Evolutionary conservation across 1,139 yeast species (phyloP), one percentile per base, ranked within the genome.

Genomic region (Taphrina deformans): DNA sequence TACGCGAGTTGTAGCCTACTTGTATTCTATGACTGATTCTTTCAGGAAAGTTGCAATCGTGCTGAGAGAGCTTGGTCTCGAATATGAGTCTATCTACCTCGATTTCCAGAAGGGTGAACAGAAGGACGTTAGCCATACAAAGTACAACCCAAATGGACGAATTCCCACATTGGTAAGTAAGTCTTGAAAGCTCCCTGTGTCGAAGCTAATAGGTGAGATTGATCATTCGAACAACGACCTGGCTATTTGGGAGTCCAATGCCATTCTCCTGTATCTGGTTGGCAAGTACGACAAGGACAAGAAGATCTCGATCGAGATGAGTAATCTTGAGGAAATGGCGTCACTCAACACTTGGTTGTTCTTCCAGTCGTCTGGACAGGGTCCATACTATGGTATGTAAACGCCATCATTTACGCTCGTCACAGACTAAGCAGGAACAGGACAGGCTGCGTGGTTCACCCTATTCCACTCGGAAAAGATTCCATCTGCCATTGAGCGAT

Each of bases 391-490:
- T 48, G 53, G 53, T 48, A 27, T 5, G 53, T 14, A 6, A 0
- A 2, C 16, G 12, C n/a, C 6, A 9, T 14, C 16, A 2, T n/a
- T 18, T 24, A 2, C 14, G 26, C 50, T 44, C 16, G 51, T 9
- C 23, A 29, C 16, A 24, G n/a, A 3, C 53, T 48, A 12, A 48
- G 10, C 35, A 14, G 12, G 12, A n/a, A 14, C 35, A 48, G 98
- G 98, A 26, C 98, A 92, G 75, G 97, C 97, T 2, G 82, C 91
- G 71, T 97, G 92, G 79, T 92, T 92, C 79, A 82, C 93, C 72
- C 89, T 89, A 75, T 91, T 91, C 80, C 97, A 92, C 76, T 83
- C 93, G 6, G 88, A 88, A 67, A 88, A 87, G 67, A 90, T 92
- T 2, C 90, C 93, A 21, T 85, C 91, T 69, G 97, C 97, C 1